These are phyloP conservation scores for Echites panduratus DNA, from an alignment of 257 asterid genomes.

Conservation along the genomic window DNA sequence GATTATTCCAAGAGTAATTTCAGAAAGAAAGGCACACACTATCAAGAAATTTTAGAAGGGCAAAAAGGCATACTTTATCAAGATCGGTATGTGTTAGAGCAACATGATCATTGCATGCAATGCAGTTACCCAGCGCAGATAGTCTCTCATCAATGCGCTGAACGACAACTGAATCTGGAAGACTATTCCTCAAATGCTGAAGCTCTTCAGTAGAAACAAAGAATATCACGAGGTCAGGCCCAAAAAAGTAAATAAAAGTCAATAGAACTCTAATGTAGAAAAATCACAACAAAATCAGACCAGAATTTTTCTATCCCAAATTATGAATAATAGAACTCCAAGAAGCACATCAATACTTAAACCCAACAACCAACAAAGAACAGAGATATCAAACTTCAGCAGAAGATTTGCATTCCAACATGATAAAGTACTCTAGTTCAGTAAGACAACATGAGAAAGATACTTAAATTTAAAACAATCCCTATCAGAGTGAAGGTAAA, in stretches of 20 bases:
- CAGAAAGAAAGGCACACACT: constrained; percentile 30
- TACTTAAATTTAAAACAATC: background rate
- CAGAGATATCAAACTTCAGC: background rate
- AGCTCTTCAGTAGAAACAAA: constrained; percentile 41
- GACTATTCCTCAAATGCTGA: constrained; percentile 79
- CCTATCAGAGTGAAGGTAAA: background rate
- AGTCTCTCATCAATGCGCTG: constrained; percentile 90
- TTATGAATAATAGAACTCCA: background rate
- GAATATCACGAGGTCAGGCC: constrained; percentile 11
- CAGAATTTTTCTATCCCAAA: background rate
- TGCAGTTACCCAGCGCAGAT: constrained; percentile 92
- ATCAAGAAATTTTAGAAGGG: constrained; percentile 26
- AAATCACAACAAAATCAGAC: background rate
- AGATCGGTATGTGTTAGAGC: constrained; percentile 92
- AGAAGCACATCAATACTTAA: background rate
- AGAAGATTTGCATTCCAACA: background rate
- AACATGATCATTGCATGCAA: constrained; percentile 86
- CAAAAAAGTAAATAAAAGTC: background rate
- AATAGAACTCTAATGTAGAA: background rate
- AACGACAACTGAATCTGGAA: constrained; percentile 84
- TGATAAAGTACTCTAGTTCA: background rate
- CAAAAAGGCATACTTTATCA: constrained; percentile 48
- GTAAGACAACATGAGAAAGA: background rate
- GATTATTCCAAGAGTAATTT: background rate
- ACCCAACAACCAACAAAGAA: background rate